Evolutionary conservation across 116 monocot genomes (phyloP).

Genomic region (Papilionanthe hybrid): DNA sequence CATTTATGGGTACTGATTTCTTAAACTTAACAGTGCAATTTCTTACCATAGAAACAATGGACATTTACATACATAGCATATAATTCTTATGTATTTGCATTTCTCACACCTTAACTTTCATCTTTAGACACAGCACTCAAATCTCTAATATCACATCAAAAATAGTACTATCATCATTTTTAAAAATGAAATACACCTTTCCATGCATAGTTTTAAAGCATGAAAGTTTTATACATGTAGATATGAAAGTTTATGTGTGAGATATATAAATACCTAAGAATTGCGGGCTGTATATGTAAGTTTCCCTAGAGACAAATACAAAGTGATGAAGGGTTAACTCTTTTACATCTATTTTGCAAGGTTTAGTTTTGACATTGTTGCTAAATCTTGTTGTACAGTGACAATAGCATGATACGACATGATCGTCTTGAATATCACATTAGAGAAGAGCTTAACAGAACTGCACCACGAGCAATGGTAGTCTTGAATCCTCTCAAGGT

Average conservation of each 20-base stretch:
- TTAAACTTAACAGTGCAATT: neutral
- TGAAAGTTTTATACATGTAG: too few relatives aligned
- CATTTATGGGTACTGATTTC: neutral
- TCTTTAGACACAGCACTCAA: too few relatives aligned
- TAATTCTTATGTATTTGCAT: too few relatives aligned
- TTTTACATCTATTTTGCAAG: neutral
- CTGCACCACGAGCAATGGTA: constrained; percentile 73
- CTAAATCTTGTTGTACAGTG: constrained; percentile 42
- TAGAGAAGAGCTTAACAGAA: constrained; percentile 89
- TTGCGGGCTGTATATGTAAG: too few relatives aligned
- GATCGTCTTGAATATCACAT: constrained; percentile 90
- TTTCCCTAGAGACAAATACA: neutral
- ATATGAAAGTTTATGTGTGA: too few relatives aligned
- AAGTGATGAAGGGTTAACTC: neutral
- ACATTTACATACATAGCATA: too few relatives aligned
- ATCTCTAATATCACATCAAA: too few relatives aligned
- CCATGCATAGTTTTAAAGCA: too few relatives aligned
- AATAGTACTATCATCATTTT: too few relatives aligned
- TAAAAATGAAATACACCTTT: too few relatives aligned
- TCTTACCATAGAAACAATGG: neutral
- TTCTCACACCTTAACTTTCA: too few relatives aligned
- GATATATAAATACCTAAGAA: too few relatives aligned
- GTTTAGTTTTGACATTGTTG: neutral
- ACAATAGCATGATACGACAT: constrained; percentile 84
- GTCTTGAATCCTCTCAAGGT: constrained; percentile 95